phyloP scores from a whole-genome alignment of 805 yeast species.

The Wickerhamiella vanderwaltii region DNA sequence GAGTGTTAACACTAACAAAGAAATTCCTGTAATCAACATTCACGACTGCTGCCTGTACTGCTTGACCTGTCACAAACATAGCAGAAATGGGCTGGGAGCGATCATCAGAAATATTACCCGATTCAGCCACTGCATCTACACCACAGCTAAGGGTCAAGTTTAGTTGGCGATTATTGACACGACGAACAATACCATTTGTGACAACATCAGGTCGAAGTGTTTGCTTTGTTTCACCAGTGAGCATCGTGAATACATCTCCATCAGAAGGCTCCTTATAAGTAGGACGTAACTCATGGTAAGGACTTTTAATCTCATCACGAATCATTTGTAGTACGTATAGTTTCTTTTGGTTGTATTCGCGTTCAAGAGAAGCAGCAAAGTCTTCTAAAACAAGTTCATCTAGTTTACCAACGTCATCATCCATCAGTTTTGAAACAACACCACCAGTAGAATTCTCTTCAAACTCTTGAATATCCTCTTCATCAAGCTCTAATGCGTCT shows the following conservation, averaged over 20 bases:
- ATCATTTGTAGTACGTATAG: slow-evolving; percentile 72
- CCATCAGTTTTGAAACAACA: slow-evolving; percentile 58
- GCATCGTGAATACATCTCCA: slow-evolving; percentile 69
- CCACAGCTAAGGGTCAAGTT: slow-evolving; percentile 44
- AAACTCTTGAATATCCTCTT: slow-evolving; percentile 72
- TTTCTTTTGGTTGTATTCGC: slow-evolving; percentile 45
- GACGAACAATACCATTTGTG: slow-evolving; percentile 61
- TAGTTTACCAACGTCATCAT: slow-evolving; percentile 50
- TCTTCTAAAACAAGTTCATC: slow-evolving; percentile 83
- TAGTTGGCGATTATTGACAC: slow-evolving; percentile 41
- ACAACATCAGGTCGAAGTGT: slow-evolving; percentile 56
- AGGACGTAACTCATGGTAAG: slow-evolving; percentile 75
- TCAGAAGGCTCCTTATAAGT: slow-evolving; percentile 52
- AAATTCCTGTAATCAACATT: slow-evolving; percentile 63
- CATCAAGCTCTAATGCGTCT: slow-evolving; percentile 92
- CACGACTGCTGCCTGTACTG: slow-evolving; percentile 70
- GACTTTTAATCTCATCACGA: slow-evolving; percentile 73
- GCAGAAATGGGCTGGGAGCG: slow-evolving; percentile 21
- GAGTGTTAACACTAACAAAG: slow-evolving; percentile 59
- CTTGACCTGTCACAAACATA: slow-evolving; percentile 45
- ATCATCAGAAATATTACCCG: slow-evolving; percentile 29
- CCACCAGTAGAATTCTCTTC: slow-evolving; percentile 60
- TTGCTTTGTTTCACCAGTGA: slow-evolving; percentile 75
- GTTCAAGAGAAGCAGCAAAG: slow-evolving; percentile 79
- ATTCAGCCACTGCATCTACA: slow-evolving; percentile 41